A percentile compares a stretch with the other conserved stretches of the same genome.
phyloP scores from a whole-genome alignment of 169 alveolate genomes.

The Eimeria necatrix region DNA sequence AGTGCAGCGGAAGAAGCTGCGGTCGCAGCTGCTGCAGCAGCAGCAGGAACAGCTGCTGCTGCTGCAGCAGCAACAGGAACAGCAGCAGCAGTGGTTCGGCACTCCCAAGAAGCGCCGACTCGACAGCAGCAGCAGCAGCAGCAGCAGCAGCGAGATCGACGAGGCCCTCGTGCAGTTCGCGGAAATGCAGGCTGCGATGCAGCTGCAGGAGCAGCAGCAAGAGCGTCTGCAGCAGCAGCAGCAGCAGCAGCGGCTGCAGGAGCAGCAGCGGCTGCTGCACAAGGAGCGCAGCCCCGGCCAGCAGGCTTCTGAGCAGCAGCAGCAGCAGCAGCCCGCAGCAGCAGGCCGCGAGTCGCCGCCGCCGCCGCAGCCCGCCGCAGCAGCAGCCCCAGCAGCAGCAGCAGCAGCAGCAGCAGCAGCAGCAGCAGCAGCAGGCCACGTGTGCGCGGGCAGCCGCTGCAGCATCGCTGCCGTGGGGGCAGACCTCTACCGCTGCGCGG shows the following conservation, averaged over 20 bases:
- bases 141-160: slow-evolving; percentile 49
- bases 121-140: slow-evolving; percentile 37
- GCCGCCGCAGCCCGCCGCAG: not conserved
- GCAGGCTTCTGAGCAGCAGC: not conserved
- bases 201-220: slow-evolving; percentile 60
- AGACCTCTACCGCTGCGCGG: not conserved
- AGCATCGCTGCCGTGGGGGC: not conserved
- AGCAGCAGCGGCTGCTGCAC: slow-evolving; percentile 18
- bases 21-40: slow-evolving; percentile 63
- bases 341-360: not conserved
- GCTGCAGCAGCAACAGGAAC: not conserved
- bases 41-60: slow-evolving; percentile 14
- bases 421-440: not conserved
- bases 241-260: slow-evolving; percentile 37
- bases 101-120: not conserved
- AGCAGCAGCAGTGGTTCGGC: not conserved
- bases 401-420: slow-evolving; percentile 41
- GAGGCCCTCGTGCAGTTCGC: slow-evolving; percentile 31
- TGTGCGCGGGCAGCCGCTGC: slow-evolving; percentile 32
- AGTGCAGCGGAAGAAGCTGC: slow-evolving; percentile 20
- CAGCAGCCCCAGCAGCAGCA: not conserved
- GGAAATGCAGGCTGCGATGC: slow-evolving; percentile 54
- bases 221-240: not conserved
- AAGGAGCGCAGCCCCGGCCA: not conserved
- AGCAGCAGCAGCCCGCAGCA: slow-evolving; percentile 22